Conservation (phyloP, 1,284 basidiomycete genomes). For the Bjerkandera adusta region DNA sequence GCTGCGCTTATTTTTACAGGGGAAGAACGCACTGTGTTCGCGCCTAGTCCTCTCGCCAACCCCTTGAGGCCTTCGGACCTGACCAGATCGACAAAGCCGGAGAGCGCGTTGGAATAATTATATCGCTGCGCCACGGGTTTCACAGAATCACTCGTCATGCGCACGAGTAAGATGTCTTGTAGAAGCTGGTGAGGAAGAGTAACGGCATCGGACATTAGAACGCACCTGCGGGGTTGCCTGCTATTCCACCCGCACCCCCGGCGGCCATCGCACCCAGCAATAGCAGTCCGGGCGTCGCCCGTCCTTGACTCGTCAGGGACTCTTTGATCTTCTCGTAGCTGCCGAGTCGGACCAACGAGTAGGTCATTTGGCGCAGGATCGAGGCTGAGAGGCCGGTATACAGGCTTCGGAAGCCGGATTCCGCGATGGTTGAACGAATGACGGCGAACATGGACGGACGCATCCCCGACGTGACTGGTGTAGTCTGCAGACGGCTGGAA, state of each 20-base stretch:
- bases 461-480: slow-evolving; percentile 38
- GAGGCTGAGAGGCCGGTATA: slow-evolving; percentile 86
- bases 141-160: slow-evolving; percentile 87
- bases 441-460: slow-evolving; percentile 57
- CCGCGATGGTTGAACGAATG: slow-evolving; percentile 52
- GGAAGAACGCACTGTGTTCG: slow-evolving; percentile 62
- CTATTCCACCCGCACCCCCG: slow-evolving; percentile 78
- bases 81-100: slow-evolving; percentile 64
- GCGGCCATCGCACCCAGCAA: slow-evolving; percentile 67
- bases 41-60: slow-evolving; percentile 74
- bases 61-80: slow-evolving; percentile 71
- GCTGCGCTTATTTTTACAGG: slow-evolving; percentile 2
- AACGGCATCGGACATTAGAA: slow-evolving; percentile 6
- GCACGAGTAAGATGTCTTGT: slow-evolving; percentile 72
- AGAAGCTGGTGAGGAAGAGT: slow-evolving; percentile 1
- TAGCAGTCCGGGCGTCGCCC: slow-evolving; percentile 50
- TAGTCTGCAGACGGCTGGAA: slow-evolving; percentile 78
- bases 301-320: slow-evolving; percentile 45
- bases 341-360: slow-evolving; percentile 85
- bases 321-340: slow-evolving; percentile 79
- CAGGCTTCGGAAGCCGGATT: slow-evolving; percentile 69
- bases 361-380: slow-evolving; percentile 88
- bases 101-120: slow-evolving; percentile 75
- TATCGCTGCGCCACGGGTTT: slow-evolving; percentile 73
- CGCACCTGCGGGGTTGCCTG: slow-evolving; percentile 78